Evolutionary conservation across 164 flowering plant genomes (phyloP), one percentile per base, ranked within the genome.

Genomic region (Berberis vulgaris): DNA sequence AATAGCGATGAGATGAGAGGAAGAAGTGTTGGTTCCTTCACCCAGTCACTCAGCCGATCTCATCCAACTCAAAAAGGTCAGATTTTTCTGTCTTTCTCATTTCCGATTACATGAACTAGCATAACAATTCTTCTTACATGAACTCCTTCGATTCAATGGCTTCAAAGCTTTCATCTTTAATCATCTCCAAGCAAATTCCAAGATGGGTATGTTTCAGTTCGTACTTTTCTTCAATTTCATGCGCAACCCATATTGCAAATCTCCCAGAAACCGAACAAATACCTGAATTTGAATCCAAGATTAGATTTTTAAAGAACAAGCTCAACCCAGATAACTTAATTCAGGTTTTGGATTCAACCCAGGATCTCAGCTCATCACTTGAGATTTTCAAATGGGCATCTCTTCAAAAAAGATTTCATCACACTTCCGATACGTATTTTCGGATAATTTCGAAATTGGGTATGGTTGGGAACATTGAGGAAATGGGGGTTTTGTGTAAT

Each of bases 371-470:
- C 55, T 76, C 85, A 54, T 83, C 85, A 2, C 13, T 83, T 11
- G 75, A 76, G 72, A 59, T 84, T 64, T 83, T 88, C 81, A 83
- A 79, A 76, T 86, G 85, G 86, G 86, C 82, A 60, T 74, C 88
- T 45, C 57, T 62, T 39, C 84, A 86, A 45, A 84, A 74, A 52
- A 56, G 73, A 11, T 84, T 81, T 60, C 58, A 59, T 10, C 86
- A 80, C 68, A 79, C 82, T 0, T 74, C 71, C 3, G 79, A 72
- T 40, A 77, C 86, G 1, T 84, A 86, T 72, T 73, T 41, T 59
- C 43, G 68, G 62, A 78, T 84, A 42, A 79, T 83, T 54, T 53
- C 74, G 74, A 88, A 83, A 68, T 64, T 86, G 71, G 95, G 91
- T 45, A 57, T 88, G 74, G 70, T 73, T 47, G 86, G 85, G 40